Evolutionary conservation across 108 stramenopile genomes (phyloP).

Genomic region (Stephanodiscus minutulus): DNA sequence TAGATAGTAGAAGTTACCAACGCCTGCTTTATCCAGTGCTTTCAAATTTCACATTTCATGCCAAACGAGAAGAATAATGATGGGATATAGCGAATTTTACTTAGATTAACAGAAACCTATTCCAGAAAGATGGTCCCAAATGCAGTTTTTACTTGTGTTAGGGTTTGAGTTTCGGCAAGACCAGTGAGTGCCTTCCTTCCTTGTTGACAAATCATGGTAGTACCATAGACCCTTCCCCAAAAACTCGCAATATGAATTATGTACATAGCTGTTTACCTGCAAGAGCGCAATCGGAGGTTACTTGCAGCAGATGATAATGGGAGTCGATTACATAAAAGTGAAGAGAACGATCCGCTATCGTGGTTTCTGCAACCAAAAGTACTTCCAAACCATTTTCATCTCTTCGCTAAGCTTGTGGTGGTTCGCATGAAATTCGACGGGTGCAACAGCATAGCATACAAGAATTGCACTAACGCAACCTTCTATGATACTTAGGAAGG

Average conservation of each 20-base stretch:
- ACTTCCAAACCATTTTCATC: slow-evolving; percentile 59
- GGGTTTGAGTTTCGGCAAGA: no score
- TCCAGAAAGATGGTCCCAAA: no score
- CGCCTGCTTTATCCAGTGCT: no score
- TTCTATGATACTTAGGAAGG: slow-evolving; percentile 70
- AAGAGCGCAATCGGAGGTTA: slow-evolving; percentile 4
- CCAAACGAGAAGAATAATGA: no score
- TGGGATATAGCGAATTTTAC: no score
- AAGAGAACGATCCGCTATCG: background rate
- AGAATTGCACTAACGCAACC: slow-evolving; percentile 83
- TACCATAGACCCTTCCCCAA: no score
- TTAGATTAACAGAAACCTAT: no score
- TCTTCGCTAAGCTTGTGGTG: slow-evolving; percentile 63
- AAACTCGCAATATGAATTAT: background rate
- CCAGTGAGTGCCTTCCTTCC: no score
- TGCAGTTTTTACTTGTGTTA: no score
- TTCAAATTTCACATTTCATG: no score
- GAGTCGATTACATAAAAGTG: background rate
- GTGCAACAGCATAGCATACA: slow-evolving; percentile 82
- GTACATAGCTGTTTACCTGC: background rate
- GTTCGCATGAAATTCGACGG: slow-evolving; percentile 63
- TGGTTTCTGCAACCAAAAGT: slow-evolving; percentile 42
- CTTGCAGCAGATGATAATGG: background rate
- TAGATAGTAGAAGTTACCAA: no score
- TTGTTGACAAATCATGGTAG: no score